Evolutionary conservation across 805 yeast species (phyloP).

Genomic region (Spathaspora hagerdaliae): DNA sequence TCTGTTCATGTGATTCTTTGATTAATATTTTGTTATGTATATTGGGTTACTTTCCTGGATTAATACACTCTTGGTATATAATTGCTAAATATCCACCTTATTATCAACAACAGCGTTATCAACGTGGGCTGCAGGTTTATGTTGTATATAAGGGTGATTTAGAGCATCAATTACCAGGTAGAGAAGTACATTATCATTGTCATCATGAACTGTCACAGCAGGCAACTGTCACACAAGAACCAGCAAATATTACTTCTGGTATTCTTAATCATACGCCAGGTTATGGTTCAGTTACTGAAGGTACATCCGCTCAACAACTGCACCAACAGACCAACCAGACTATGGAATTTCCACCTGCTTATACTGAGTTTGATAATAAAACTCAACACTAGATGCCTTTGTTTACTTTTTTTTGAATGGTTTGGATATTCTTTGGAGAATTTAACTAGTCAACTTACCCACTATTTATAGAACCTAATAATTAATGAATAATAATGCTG

Average conservation of each 20-base stretch:
- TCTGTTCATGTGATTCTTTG: constrained; percentile 50
- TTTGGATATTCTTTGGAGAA: too few species aligned
- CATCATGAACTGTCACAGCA: constrained; percentile 7
- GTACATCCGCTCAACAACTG: constrained; percentile 6
- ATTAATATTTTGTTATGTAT: constrained; percentile 40
- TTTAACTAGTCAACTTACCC: too few species aligned
- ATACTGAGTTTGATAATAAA: constrained; percentile 22
- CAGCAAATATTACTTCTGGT: not conserved
- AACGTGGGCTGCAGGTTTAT: constrained; percentile 16
- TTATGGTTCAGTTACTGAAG: constrained; percentile 27
- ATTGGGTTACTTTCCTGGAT: constrained; percentile 49
- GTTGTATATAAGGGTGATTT: constrained; percentile 33
- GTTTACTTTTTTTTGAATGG: too few species aligned
- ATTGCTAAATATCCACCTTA: constrained; percentile 45
- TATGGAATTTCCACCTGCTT: constrained; percentile 26
- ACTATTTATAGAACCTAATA: too few species aligned
- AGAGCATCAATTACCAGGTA: constrained; percentile 19
- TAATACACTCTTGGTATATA: constrained; percentile 48
- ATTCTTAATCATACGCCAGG: not conserved
- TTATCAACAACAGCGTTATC: constrained; percentile 15
- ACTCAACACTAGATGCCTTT: constrained; percentile 3
- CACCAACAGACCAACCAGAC: constrained; percentile 5
- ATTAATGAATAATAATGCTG: too few species aligned
- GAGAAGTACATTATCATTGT: constrained; percentile 19
- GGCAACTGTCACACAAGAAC: constrained; percentile 1